Conservation (phyloP, 2,329 filamentous ascomycete genomes). For the Microcyclospora pomicola region DNA sequence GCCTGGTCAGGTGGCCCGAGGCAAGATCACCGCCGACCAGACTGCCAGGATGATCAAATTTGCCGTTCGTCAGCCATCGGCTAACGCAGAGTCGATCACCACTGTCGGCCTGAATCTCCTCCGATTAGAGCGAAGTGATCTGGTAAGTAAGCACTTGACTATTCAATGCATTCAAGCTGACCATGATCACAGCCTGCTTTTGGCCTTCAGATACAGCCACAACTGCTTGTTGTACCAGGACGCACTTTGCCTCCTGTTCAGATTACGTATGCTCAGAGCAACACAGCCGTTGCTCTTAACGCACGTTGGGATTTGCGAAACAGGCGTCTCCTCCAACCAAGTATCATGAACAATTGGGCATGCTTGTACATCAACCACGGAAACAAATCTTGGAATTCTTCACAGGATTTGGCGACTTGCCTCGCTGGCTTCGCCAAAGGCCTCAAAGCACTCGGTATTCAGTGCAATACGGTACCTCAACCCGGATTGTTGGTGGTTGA, state of each 20-base stretch:
- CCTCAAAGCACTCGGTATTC: background rate
- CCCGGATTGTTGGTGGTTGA: background rate
- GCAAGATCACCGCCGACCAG: background rate
- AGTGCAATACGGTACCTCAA: background rate
- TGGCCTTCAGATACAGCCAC: slow-evolving; percentile 1
- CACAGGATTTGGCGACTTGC: background rate
- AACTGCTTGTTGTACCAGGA: background rate
- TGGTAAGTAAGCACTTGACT: background rate
- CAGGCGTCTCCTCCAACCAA: background rate
- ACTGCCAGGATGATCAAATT: slow-evolving; percentile 2
- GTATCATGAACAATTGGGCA: background rate
- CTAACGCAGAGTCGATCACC: background rate
- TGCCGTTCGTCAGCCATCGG: slow-evolving; percentile 1
- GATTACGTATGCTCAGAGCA: background rate
- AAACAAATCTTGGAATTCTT: background rate
- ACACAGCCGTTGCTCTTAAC: background rate
- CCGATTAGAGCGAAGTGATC: background rate
- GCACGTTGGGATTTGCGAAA: background rate
- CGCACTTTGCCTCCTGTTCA: background rate
- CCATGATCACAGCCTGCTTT: slow-evolving; percentile 1
- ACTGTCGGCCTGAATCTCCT: slow-evolving; percentile 1
- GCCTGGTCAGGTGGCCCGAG: slow-evolving; percentile 2
- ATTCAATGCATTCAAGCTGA: background rate
- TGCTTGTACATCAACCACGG: background rate
- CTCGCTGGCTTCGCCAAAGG: background rate